Conservation (phyloP, 805 yeast genomes). For the Candida endomychidarum region DNA sequence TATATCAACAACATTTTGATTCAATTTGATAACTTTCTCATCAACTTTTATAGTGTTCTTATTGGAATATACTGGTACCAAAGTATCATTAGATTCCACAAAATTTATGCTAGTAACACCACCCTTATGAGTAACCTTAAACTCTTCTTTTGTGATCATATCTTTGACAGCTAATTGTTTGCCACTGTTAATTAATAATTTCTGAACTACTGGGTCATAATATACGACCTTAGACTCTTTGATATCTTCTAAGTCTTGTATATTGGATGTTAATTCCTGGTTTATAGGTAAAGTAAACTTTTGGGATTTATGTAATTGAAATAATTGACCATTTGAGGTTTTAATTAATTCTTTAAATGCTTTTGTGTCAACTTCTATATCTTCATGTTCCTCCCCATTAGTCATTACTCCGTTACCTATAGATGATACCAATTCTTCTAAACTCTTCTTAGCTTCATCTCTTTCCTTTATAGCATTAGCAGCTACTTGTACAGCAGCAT, state of each 20-base stretch:
- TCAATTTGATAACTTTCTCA: conserved; percentile 8
- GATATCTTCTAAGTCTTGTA: not conserved
- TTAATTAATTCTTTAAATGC: conserved; percentile 24
- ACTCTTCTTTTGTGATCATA: conserved; percentile 10
- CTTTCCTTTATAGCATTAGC: conserved; percentile 71
- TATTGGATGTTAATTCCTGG: conserved; percentile 14
- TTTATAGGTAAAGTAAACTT: conserved; percentile 24
- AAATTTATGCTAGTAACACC: conserved; percentile 15
- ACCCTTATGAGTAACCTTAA: conserved; percentile 18
- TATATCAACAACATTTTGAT: conserved; percentile 20
- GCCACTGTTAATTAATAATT: conserved; percentile 12
- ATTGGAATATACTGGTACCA: conserved; percentile 22
- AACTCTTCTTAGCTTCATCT: conserved; percentile 68
- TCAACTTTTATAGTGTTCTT: conserved; percentile 18
- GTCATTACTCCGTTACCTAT: conserved; percentile 25
- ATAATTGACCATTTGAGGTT: conserved; percentile 33
- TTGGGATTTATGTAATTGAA: conserved; percentile 35
- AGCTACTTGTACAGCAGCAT: conserved; percentile 88
- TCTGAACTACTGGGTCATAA: conserved; percentile 12
- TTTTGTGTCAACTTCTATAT: conserved; percentile 5
- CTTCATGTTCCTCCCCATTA: conserved; percentile 4
- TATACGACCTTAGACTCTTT: conserved; percentile 9
- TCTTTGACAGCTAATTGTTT: conserved; percentile 10
- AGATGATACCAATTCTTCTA: conserved; percentile 53
- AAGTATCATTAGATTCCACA: conserved; percentile 12